Base-by-base conservation (phyloP, 768 basidiomycete genomes). In the Boletus bicolor region DNA sequence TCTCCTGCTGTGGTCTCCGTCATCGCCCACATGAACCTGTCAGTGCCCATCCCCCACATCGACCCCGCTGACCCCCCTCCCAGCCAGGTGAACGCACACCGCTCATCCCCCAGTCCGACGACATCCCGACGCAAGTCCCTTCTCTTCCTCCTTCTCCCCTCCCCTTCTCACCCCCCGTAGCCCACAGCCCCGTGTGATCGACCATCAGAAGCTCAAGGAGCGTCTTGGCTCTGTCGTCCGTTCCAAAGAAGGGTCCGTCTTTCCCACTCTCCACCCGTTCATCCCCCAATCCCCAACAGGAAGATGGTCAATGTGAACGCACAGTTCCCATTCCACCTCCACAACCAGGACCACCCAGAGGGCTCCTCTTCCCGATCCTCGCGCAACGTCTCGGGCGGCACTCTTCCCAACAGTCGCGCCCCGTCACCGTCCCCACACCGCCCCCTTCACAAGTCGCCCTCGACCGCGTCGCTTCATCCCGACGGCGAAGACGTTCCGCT, bases 221-320 rank as follows among this genome's bases (percentile, higher is more conserved):
- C 70, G 81, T 24, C 69, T 85, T 48, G 73, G 76, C 4, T 70
- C 75, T 9, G 85, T 87, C 34, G 83, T 87, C 28, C 81, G 82
- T 5, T 69, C 79, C 2, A 84, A 82, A 64, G 82, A 85, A 70
- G 79, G 82, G 85, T 85, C 55, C 56, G 79, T 73, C 30, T 10
- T 1, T 12, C 15, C 41, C 17, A 9, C 53, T 24, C 50, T 17
- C 35, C n/a, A n/a, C n/a, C 42, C 30, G 28, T 50, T 7, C 35
- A 28, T 12, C 43, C 37, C 7, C 44, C 56, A 32, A 32, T 52
- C 49, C 14, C 48, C 52, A 30, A 35, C 67, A 87, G 85, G 34
- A 85, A 81, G 77, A 87, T 87, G 86, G 85, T 87, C 59, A 86
- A 86, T 53, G 79, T 87, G 14, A 78, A 79, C 53, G 79, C 82